Evolutionary conservation across 306 rosid species (phyloP).

Genomic region (Quercus robur): DNA sequence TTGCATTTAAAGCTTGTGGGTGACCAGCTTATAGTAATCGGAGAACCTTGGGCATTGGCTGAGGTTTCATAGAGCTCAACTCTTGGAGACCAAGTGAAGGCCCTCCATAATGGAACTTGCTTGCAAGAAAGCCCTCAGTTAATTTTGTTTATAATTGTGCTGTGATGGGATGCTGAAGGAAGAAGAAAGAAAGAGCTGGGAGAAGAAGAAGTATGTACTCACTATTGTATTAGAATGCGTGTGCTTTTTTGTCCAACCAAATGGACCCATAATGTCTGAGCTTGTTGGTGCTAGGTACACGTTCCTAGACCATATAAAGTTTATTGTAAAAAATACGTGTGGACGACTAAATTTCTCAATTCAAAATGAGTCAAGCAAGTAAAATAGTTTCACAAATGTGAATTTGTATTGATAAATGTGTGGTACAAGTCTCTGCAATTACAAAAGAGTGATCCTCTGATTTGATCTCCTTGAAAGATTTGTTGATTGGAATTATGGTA

Average conservation of each 20-base stretch:
- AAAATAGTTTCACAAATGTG: too few relatives aligned
- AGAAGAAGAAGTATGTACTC: background rate
- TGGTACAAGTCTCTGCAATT: too few relatives aligned
- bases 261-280: background rate
- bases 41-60: conserved; percentile 68
- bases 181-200: background rate
- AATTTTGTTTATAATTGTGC: conserved; percentile 94
- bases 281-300: background rate
- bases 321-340: background rate
- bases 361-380: too few relatives aligned
- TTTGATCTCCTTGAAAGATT: too few relatives aligned
- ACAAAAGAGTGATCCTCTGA: too few relatives aligned
- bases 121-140: conserved; percentile 65
- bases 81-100: conserved; percentile 95
- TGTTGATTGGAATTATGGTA: too few relatives aligned
- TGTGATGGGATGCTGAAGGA: conserved; percentile 89
- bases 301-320: background rate
- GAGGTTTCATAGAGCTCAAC: conserved; percentile 81
- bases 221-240: background rate
- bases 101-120: conserved; percentile 80
- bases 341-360: too few relatives aligned
- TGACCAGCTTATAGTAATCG: conserved; percentile 72
- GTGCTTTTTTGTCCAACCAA: background rate
- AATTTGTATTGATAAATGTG: too few relatives aligned
- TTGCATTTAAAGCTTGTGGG: conserved; percentile 95